Evolutionary conservation across 1,284 basidiomycete genomes (phyloP), one percentile per base, ranked within the genome.

Genomic region (Trichosporon sp.): DNA sequence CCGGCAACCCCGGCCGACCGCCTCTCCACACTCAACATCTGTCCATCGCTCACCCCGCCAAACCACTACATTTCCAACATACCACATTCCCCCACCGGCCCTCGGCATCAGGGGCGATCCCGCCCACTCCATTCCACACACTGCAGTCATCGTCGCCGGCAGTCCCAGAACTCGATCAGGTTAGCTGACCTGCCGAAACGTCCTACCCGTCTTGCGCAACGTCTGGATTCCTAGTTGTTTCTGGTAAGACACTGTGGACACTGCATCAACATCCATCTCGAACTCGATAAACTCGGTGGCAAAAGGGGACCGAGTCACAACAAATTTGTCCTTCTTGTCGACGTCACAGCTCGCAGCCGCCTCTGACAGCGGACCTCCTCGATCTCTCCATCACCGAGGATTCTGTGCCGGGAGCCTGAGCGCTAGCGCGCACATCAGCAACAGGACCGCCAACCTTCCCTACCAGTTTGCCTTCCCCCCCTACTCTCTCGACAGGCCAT

Each of bases 121-220:
- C 56, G 56, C 56, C 56, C 56, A 31, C 56, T 60, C 56, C 56
- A 60, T 60, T 60, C 56, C 56, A 60, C 56, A 60, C 56, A 31
- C 56, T 60, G 56, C 56, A 60, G 27, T 60, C 56, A 60, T 60
- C 56, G 56, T 60, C 56, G 29, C 27, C 29, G 18, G 15, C 27
- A 15, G 56, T 60, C 27, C 27, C 56, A 31, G 29, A 31, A 18
- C 56, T 60, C 56, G 56, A 60, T 60, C 56, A 31, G 56, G 56
- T 11, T 60, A 60, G 56, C 18, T n/a, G 29, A 29, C 29, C 29
- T 31, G 56, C 56, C 56, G 56, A 60, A 60, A 60, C 56, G 27
- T 60, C 56, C 27, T n/a, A 29, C 29, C 27, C 27, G 18, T 29
- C 31, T 12, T 32, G 31, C 56, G 56, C 56, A 60, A 25, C 56